A percentile compares a stretch with the other conserved stretches of the same genome.
These are phyloP conservation scores for Przewalskia tangutica DNA, from an alignment of 257 asterid genomes.

Conservation along the genomic window DNA sequence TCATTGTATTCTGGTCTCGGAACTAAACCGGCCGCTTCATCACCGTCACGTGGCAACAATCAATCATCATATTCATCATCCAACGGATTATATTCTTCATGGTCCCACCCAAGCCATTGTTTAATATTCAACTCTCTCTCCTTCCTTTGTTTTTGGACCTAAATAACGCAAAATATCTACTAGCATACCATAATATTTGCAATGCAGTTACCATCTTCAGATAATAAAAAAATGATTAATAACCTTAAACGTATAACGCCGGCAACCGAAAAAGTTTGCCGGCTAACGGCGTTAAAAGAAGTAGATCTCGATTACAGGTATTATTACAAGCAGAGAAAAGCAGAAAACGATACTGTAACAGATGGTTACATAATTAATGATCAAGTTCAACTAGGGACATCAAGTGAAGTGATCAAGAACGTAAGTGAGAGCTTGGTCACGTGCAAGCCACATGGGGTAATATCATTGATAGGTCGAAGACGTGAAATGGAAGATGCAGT, in stretches of 20 bases:
- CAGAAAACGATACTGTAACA: constrained; percentile 1
- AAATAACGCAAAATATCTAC: background rate
- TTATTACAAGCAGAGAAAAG: background rate
- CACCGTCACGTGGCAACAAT: background rate
- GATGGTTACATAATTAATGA: background rate
- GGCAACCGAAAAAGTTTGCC: background rate
- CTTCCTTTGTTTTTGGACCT: background rate
- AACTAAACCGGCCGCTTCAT: background rate
- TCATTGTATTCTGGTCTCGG: background rate
- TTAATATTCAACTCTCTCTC: background rate
- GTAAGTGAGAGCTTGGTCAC: background rate
- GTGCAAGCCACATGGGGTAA: constrained; percentile 28
- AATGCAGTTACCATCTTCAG: background rate
- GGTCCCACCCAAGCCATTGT: background rate
- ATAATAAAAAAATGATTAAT: background rate
- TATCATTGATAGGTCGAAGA: constrained; percentile 52
- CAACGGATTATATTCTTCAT: background rate
- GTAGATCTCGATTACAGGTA: background rate
- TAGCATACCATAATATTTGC: background rate
- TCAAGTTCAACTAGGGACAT: background rate
- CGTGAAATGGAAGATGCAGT: constrained; percentile 75
- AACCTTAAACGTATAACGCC: background rate
- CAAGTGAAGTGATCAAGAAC: background rate
- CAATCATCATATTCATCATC: background rate
- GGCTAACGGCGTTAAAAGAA: background rate